A percentile compares a stretch with the other conserved stretches of the same genome.
Conservation (phyloP, 2,329 filamentous ascomycete genomes). For the Pseudogymnoascus sp. region DNA sequence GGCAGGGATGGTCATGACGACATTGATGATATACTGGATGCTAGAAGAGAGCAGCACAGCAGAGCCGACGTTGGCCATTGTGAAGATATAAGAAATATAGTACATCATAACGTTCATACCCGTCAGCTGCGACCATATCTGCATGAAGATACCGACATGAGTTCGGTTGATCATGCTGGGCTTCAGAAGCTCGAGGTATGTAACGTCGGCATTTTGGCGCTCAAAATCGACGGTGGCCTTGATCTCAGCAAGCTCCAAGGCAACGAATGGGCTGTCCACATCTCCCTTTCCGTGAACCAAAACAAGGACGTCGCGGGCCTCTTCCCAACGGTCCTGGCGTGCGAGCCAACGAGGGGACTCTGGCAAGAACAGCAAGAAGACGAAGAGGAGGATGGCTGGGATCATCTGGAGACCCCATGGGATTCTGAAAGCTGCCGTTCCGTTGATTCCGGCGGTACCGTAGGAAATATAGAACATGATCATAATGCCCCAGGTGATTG, state of each 20-base stretch:
- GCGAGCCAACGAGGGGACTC: constrained; percentile 58
- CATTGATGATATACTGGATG: constrained; percentile 73
- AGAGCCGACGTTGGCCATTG: constrained; percentile 46
- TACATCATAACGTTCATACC: constrained; percentile 73
- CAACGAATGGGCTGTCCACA: constrained; percentile 55
- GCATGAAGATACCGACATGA: constrained; percentile 61
- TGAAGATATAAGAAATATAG: constrained; percentile 62
- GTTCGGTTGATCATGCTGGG: constrained; percentile 69
- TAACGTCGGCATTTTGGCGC: constrained; percentile 57
- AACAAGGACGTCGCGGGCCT: constrained; percentile 31
- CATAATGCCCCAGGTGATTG: constrained; percentile 63
- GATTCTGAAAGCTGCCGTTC: constrained; percentile 51
- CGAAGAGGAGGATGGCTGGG: constrained; percentile 48
- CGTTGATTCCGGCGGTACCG: constrained; percentile 53
- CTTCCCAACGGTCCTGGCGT: constrained; percentile 52
- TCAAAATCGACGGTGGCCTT: constrained; percentile 67
- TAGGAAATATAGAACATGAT: constrained; percentile 65
- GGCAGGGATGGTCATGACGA: constrained; percentile 68
- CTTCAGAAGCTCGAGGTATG: constrained; percentile 63
- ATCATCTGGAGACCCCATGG: constrained; percentile 59
- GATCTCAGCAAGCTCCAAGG: constrained; percentile 63
- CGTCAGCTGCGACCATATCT: constrained; percentile 69
- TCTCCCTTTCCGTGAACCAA: constrained; percentile 59
- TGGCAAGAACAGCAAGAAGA: constrained; percentile 52
- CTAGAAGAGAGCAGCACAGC: constrained; percentile 56